Evolutionary conservation across 2,329 filamentous ascomycete genomes (phyloP).

Genomic region (Coleophoma cylindrospora): DNA sequence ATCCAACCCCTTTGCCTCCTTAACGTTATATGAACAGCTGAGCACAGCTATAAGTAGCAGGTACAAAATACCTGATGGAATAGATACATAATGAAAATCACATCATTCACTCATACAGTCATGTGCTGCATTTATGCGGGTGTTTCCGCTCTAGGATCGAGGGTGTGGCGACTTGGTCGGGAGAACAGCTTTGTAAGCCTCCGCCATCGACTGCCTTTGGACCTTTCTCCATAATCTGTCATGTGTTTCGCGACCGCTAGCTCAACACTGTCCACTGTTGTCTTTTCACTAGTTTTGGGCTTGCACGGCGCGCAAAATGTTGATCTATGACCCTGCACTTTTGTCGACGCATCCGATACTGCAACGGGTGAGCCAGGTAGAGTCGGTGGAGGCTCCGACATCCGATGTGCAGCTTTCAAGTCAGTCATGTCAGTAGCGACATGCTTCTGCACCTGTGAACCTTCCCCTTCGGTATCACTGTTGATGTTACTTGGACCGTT

Average conservation of each 20-base stretch:
- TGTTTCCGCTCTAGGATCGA: too few relatives aligned
- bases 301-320: not conserved
- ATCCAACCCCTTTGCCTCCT: too few relatives aligned
- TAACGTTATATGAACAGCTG: too few relatives aligned
- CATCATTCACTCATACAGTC: too few relatives aligned
- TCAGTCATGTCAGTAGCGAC: not conserved
- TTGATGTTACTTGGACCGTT: constrained; percentile 15
- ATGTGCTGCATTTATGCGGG: not conserved
- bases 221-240: constrained; percentile 8
- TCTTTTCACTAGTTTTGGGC: not conserved
- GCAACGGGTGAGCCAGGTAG: not conserved
- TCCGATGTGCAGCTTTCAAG: not conserved
- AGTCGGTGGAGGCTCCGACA: not conserved
- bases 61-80: too few relatives aligned
- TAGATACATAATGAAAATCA: too few relatives aligned
- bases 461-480: constrained; percentile 22
- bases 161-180: not conserved
- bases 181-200: constrained; percentile 21
- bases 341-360: not conserved
- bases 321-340: not conserved
- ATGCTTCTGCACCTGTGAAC: not conserved
- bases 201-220: constrained; percentile 21
- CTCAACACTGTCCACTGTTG: not conserved
- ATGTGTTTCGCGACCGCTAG: not conserved
- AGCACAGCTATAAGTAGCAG: too few relatives aligned